A percentile compares a stretch with the other conserved stretches of the same genome.
These are phyloP conservation scores for Trametes pubescens DNA, from an alignment of 1,284 basidiomycete genomes.

Conservation along the genomic window DNA sequence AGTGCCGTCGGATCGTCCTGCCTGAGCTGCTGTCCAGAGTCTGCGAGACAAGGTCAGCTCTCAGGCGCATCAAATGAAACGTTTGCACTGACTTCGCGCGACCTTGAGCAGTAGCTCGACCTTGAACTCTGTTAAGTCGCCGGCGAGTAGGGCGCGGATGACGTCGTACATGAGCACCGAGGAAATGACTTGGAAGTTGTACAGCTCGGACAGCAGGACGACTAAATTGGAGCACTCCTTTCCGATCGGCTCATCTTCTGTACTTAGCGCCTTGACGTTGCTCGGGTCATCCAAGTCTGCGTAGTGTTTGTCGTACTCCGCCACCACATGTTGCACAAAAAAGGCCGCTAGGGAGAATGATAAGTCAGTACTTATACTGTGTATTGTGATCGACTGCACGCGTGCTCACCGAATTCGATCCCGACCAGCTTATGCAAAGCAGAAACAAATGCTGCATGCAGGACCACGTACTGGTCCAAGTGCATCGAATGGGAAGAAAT, in stretches of 20 bases:
- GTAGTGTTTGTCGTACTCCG: slow-evolving; percentile 71
- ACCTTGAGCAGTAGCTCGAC: slow-evolving; percentile 92
- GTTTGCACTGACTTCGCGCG: slow-evolving; percentile 71
- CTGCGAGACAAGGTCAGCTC: slow-evolving; percentile 47
- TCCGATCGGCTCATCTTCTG: slow-evolving; percentile 53
- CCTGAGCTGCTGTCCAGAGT: slow-evolving; percentile 87
- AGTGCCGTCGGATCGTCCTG: slow-evolving; percentile 87
- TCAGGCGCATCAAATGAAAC: not conserved
- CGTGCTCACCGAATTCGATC: slow-evolving; percentile 83
- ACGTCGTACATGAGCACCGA: slow-evolving; percentile 91
- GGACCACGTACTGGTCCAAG: slow-evolving; percentile 91
- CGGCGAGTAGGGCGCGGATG: slow-evolving; percentile 80
- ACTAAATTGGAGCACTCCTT: slow-evolving; percentile 94
- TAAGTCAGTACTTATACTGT: slow-evolving; percentile 1
- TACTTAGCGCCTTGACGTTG: slow-evolving; percentile 24
- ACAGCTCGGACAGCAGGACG: slow-evolving; percentile 89
- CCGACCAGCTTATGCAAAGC: slow-evolving; percentile 88
- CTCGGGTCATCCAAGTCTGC: slow-evolving; percentile 30
- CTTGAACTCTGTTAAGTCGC: slow-evolving; percentile 75
- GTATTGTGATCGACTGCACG: slow-evolving; percentile 24
- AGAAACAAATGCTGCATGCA: slow-evolving; percentile 90
- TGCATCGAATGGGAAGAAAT: slow-evolving; percentile 86
- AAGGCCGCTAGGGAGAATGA: slow-evolving; percentile 67
- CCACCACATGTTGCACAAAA: slow-evolving; percentile 76
- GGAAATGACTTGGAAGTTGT: slow-evolving; percentile 95